A percentile compares a stretch with the other conserved stretches of the same genome.
phyloP scores from a whole-genome alignment of 2,329 filamentous ascomycete genomes.

The Ophiognomonia clavigignenti-juglandacearum region DNA sequence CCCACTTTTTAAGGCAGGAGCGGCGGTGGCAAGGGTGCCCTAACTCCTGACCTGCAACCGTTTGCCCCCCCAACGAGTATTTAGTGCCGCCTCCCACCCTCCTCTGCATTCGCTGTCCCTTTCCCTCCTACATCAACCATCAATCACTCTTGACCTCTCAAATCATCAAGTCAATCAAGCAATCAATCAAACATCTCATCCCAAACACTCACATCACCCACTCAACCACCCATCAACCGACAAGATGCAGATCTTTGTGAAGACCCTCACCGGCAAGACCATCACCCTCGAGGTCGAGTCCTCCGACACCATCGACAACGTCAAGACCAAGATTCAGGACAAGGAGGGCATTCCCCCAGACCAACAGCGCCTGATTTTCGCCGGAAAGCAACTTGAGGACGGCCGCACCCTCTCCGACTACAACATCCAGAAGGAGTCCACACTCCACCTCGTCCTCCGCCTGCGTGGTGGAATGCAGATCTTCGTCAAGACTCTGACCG shows the following conservation, averaged over 20 bases:
- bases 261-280: constrained; percentile 88
- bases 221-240: constrained; percentile 42
- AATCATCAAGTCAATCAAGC: background rate
- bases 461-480: constrained; percentile 89
- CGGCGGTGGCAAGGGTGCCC: background rate
- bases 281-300: constrained; percentile 89
- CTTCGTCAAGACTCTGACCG: constrained; percentile 81
- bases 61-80: constrained; percentile 4
- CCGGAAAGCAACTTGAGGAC: constrained; percentile 94
- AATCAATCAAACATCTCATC: constrained; percentile 48
- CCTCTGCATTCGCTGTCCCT: background rate
- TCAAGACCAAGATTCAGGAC: constrained; percentile 96
- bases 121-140: background rate
- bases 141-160: background rate
- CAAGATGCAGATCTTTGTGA: constrained; percentile 67
- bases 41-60: background rate
- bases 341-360: constrained; percentile 97
- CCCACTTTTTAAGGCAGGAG: background rate
- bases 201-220: constrained; percentile 63
- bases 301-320: constrained; percentile 89
- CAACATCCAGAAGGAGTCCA: constrained; percentile 93
- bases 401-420: constrained; percentile 87
- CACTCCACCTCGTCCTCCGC: constrained; percentile 79
- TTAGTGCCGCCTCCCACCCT: constrained; percentile 1
- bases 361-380: constrained; percentile 94